These are phyloP conservation scores for Amesomyces nigricolor DNA, from an alignment of 2,329 filamentous ascomycete species.

Conservation along the genomic window DNA sequence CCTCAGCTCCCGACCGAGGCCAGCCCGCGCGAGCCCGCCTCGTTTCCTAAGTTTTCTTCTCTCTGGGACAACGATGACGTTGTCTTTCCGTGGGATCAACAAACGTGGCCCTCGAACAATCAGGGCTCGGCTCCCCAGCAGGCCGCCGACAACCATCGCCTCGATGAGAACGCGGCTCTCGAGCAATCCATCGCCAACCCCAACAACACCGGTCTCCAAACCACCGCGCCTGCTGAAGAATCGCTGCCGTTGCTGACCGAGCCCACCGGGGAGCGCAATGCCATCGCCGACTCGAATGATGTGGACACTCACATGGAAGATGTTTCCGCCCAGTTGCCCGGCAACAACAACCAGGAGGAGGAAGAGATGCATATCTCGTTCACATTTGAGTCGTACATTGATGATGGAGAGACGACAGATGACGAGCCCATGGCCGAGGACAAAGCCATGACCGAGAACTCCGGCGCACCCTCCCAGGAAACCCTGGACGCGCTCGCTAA, in stretches of 20 bases:
- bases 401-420: no score
- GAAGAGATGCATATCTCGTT: neutral
- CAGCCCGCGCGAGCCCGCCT: no score
- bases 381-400: neutral
- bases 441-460: neutral
- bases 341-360: no score
- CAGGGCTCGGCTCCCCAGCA: no score
- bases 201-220: neutral
- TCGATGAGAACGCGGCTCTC: neutral
- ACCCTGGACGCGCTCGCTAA: neutral
- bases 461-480: neutral
- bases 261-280: neutral
- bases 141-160: no score
- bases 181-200: neutral
- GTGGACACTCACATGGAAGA: neutral
- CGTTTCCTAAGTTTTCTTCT: no score
- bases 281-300: neutral
- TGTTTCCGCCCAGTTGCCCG: neutral
- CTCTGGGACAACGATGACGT: no score
- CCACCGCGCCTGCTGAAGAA: neutral
- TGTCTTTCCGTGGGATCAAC: no score
- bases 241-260: neutral
- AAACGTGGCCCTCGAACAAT: no score
- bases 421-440: neutral
- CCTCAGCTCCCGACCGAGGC: no score